Evolutionary conservation across 441 rosid species (phyloP), one percentile per base, ranked within the genome.

Genomic region (Aquilaria agallochum): DNA sequence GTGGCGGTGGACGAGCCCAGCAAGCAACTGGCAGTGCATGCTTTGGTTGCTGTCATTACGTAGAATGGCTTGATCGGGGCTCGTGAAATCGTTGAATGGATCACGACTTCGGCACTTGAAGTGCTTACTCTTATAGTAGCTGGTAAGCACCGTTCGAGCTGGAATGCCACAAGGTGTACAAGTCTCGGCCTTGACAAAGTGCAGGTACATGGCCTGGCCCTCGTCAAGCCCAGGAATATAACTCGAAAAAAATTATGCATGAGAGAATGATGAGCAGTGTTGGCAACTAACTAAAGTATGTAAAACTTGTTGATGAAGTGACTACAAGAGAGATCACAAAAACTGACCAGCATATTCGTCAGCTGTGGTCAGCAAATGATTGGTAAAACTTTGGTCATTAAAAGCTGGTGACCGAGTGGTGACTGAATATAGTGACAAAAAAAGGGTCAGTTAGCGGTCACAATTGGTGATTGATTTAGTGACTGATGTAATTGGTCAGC

Each of bases 51-150:
- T 75, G 53, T 92, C 90, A 45, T 82, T 78, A 77, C 98, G 89
- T 58, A 92, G 68, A 68, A 92, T 87, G 63, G 89, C 72, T 57
- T 75, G 82, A 63, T 84, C 84, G 2, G 95, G 95, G 76, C 95
- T 92, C 6, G 96, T 83, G 59, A 72, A 76, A 61, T 89, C 92
- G 45, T 86, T 84, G 76, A 77, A 87, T 2, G 92, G 77, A 65
- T 88, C 96, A 2, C 70, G 77, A 14, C 85, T 49, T 66, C 89
- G 76, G 66, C 78, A 76, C 68, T 82, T 89, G 76, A 92, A 92
- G 81, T 92, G 92, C 76, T 79, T 80, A 80, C 96, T 89, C 74
- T 84, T 89, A 82, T 92, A 89, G 88, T 83, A 92, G 72, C 96
- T 89, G 7, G 94, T 92, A 66, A 92, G 85, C 67, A 89, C 98